phyloP scores from a whole-genome alignment of 2,329 filamentous ascomycete genomes.

The Salinomyces thailandicus region DNA sequence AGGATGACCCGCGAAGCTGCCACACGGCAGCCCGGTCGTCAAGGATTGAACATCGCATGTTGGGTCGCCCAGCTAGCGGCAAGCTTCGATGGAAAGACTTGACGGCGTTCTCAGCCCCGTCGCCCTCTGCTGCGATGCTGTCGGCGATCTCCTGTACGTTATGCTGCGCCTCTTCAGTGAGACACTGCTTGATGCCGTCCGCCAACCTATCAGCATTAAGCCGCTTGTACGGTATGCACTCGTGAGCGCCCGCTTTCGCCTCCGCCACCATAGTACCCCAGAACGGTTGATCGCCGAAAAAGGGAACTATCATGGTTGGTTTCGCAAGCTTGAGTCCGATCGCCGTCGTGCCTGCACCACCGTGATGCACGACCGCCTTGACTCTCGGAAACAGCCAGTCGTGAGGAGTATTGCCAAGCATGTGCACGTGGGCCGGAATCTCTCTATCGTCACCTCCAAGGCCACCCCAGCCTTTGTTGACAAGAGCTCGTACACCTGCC shows the following conservation, averaged over 20 bases:
- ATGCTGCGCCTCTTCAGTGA: slow-evolving; percentile 49
- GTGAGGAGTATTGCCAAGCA: slow-evolving; percentile 65
- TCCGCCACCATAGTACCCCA: slow-evolving; percentile 62
- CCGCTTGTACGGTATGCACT: slow-evolving; percentile 58
- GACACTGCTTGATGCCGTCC: slow-evolving; percentile 59
- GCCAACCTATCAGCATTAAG: slow-evolving; percentile 54
- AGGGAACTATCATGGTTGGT: slow-evolving; percentile 67
- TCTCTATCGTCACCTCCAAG: slow-evolving; percentile 50
- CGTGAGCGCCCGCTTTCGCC: slow-evolving; percentile 51
- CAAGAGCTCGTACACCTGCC: slow-evolving; percentile 58
- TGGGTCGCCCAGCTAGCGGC: slow-evolving; percentile 33
- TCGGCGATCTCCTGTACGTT: slow-evolving; percentile 51
- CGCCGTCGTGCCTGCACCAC: slow-evolving; percentile 68
- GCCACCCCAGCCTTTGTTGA: slow-evolving; percentile 68
- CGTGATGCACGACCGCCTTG: slow-evolving; percentile 59
- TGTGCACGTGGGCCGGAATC: slow-evolving; percentile 54
- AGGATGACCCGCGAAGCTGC: slow-evolving; percentile 50
- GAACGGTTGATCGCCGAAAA: slow-evolving; percentile 71
- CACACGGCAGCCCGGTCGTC: slow-evolving; percentile 54
- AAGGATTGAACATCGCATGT: slow-evolving; percentile 57
- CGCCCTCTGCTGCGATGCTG: slow-evolving; percentile 53
- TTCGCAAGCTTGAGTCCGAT: slow-evolving; percentile 60
- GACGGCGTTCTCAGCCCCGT: slow-evolving; percentile 61
- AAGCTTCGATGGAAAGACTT: slow-evolving; percentile 54
- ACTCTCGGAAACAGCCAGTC: slow-evolving; percentile 67